Percentiles rank a stretch among this genome's conserved stretches.
Conservation (phyloP, 2,329 filamentous ascomycete species). For the Phyllosticta ampelicida region DNA sequence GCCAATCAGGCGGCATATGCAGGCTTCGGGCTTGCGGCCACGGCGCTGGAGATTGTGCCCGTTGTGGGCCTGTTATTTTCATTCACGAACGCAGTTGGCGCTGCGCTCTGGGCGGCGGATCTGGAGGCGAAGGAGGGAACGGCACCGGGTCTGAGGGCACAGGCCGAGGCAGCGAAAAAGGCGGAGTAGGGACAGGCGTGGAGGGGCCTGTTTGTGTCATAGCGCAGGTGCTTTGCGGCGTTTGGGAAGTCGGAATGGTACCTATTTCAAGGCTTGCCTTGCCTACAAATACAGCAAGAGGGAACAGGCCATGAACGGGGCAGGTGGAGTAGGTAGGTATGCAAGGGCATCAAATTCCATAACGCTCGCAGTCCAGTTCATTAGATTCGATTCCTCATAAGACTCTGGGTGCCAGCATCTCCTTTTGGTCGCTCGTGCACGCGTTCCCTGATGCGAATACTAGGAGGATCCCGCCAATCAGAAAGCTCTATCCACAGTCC, state of each 20-base stretch:
- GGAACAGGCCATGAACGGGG: too few species aligned
- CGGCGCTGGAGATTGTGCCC: conserved; percentile 75
- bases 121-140: conserved; percentile 45
- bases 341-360: too few species aligned
- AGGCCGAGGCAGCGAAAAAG: conserved; percentile 16
- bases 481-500: too few species aligned
- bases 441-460: too few species aligned
- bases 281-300: too few species aligned
- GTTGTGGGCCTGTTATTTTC: conserved; percentile 72
- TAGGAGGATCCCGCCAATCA: too few species aligned
- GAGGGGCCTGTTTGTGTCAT: neutral
- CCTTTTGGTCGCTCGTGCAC: too few species aligned
- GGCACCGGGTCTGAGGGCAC: conserved; percentile 25
- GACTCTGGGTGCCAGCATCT: too few species aligned
- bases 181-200: neutral
- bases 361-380: too few species aligned
- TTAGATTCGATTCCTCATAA: too few species aligned
- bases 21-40: conserved; percentile 64
- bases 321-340: too few species aligned
- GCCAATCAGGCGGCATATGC: conserved; percentile 67
- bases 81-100: conserved; percentile 86
- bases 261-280: too few species aligned
- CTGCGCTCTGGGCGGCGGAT: conserved; percentile 88
- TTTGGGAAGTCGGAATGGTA: neutral
- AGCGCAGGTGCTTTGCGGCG: neutral